Conservation (phyloP, 768 basidiomycete species). For the Tulasnella sp. region DNA sequence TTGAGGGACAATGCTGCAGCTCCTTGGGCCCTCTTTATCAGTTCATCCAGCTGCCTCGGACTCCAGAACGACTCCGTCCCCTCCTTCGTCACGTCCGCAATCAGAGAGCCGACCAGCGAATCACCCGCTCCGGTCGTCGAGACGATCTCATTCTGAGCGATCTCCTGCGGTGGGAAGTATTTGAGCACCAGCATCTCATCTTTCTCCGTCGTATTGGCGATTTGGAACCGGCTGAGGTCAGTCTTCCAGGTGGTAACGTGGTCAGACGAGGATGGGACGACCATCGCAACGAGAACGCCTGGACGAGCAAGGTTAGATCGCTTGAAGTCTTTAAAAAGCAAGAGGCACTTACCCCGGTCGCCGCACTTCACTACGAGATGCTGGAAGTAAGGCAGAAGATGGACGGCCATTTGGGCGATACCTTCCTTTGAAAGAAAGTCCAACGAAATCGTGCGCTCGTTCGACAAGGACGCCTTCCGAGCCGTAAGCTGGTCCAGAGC, state of each 20-base stretch:
- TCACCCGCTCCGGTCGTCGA: conserved; percentile 93
- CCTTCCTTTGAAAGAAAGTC: conserved; percentile 59
- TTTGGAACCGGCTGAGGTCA: conserved; percentile 40
- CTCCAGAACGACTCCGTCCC: conserved; percentile 32
- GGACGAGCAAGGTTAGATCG: neutral
- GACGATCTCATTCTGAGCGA: conserved; percentile 32
- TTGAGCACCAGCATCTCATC: conserved; percentile 48
- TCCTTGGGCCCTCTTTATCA: conserved; percentile 47
- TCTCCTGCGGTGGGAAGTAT: conserved; percentile 53
- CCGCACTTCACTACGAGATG: conserved; percentile 83
- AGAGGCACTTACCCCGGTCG: conserved; percentile 28
- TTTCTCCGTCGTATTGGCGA: conserved; percentile 38
- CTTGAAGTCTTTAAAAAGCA: neutral
- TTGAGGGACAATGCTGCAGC: conserved; percentile 52
- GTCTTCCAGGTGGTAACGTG: conserved; percentile 41
- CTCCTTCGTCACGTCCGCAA: conserved; percentile 23
- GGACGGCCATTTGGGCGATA: conserved; percentile 65
- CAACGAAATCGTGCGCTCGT: conserved; percentile 37
- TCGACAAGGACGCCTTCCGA: conserved; percentile 38
- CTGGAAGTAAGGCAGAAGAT: conserved; percentile 38
- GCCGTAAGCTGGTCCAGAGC: conserved; percentile 41
- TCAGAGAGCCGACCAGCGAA: conserved; percentile 70
- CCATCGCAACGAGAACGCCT: conserved; percentile 57
- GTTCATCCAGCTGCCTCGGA: conserved; percentile 32
- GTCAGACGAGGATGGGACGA: conserved; percentile 28